phyloP scores from a whole-genome alignment of 1,284 basidiomycete genomes.

The Coriolopsis trogii region DNA sequence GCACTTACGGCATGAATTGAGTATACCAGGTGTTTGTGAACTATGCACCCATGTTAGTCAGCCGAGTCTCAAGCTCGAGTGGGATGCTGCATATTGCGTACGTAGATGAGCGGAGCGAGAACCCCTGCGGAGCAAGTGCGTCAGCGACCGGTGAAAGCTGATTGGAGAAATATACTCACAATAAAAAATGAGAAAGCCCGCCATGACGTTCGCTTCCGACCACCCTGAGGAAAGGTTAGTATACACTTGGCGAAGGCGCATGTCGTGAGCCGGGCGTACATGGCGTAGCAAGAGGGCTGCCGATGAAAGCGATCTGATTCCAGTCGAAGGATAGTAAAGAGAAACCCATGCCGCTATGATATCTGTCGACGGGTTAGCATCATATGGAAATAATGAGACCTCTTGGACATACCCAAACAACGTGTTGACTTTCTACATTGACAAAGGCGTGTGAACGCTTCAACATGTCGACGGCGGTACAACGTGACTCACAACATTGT shows the following conservation, averaged over 20 bases:
- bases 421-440: conserved; percentile 61
- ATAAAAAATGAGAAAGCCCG: conserved; percentile 79
- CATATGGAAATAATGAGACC: background rate
- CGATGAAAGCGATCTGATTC: conserved; percentile 68
- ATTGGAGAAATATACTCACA: conserved; percentile 37
- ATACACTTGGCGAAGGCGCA: background rate
- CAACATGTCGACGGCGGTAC: too few species aligned
- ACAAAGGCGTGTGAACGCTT: too few species aligned
- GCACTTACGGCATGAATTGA: conserved; percentile 45
- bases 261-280: conserved; percentile 26
- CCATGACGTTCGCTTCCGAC: conserved; percentile 81
- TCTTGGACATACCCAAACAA: conserved; percentile 77
- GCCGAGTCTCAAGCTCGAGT: too few species aligned
- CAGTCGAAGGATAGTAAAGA: conserved; percentile 72
- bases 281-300: conserved; percentile 49
- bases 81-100: too few species aligned
- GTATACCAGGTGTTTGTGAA: conserved; percentile 67
- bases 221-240: conserved; percentile 43
- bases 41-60: too few species aligned
- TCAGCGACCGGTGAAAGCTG: background rate
- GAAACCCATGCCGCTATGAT: conserved; percentile 59
- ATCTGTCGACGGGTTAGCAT: conserved; percentile 17
- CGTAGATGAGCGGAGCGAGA: conserved; percentile 67
- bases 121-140: conserved; percentile 44
- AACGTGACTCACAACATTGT: conserved; percentile 48